Base-by-base conservation (phyloP, 768 basidiomycete genomes). In the Tephrocybe rancida region DNA sequence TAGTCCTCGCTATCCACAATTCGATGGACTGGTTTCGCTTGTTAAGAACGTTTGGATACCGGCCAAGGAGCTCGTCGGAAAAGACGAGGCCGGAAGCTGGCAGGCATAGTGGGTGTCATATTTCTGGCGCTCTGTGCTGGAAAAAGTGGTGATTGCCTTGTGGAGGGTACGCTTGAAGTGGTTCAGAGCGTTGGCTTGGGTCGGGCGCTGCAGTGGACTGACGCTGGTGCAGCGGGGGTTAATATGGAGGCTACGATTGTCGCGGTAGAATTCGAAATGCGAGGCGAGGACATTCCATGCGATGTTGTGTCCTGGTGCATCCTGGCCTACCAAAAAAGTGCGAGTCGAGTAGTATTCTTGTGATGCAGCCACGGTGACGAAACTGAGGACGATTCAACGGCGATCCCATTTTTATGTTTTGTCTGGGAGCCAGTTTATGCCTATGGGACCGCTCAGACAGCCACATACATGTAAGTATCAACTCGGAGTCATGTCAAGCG, bases 291-390 rank as follows among this genome's bases (percentile, higher is more conserved):
- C 50, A 27, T 67, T 59, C 74, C 76, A 74, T 1, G 74, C 70
- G 21, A 75, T 71, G 39, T 70, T 73, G 48, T 75, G 74, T 69
- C 65, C 64, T 74, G 74, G 48, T 75, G 73, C 76, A 75, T 75
- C 30, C n/a, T n/a, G n/a, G n/a, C n/a, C n/a, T n/a, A n/a, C n/a
- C n/a, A n/a, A n/a, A n/a, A n/a, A n/a, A n/a, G n/a, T n/a, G n/a
- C n/a, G n/a, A n/a, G n/a, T n/a, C n/a, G n/a, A n/a, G n/a, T n/a
- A n/a, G n/a, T n/a, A n/a, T n/a, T n/a, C n/a, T n/a, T n/a, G n/a
- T n/a, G n/a, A n/a, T n/a, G n/a, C n/a, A n/a, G n/a, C n/a, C n/a
- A n/a, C n/a, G n/a, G n/a, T n/a, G n/a, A n/a, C n/a, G n/a, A n/a
- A n/a, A n/a, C n/a, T n/a, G n/a, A n/a, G n/a, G n/a, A n/a, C n/a